Evolutionary conservation across 257 asterid genomes (phyloP), one percentile per base, ranked within the genome.

Genomic region (Solanum verrucosum): DNA sequence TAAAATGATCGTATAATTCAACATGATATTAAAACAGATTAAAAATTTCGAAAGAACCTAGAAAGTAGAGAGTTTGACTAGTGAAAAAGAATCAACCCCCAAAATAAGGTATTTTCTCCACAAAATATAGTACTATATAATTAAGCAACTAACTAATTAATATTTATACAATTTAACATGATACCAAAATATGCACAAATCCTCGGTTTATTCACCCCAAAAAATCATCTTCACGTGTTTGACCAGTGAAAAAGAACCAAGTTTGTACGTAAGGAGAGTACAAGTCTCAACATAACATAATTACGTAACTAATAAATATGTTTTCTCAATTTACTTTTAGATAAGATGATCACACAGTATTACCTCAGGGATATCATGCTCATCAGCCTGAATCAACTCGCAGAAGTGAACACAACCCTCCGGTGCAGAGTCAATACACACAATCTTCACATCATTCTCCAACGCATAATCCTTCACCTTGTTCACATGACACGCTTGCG

Each of bases 361-460:
- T 81, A 81, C 98, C 70, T 87, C 92, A 85, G 97, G 96, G 71
- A 94, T 46, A 0, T 94, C 95, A 0, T 6, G 21, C 68, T 93
- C 98, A 5, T 94, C 95, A 1, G 92, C 94, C 33, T 91, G 84
- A 1, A 87, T 70, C 35, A 97, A 87, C 67, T 89, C 93, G 0
- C 95, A 91, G 91, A 95, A 96, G 18, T 88, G 92, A 1, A 92
- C 42, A 67, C 95, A 94, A 8, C 93, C 93, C 9, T 91, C 87
- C 23, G 93, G 92, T 1, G 93, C 90, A 0, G 92, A 13, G 46
- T 97, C 98, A 6, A 92, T 87, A 85, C 94, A 92, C 12, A 93
- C 33, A 2, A 96, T 87, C 88, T 88, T 93, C 10, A 96, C 88
- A 2, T 71, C 90, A 6, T 87, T 91, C 37, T 90, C 95, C 3